Evolutionary conservation across 106 monocot genomes (phyloP).

Genomic region (Dioscorea alata): DNA sequence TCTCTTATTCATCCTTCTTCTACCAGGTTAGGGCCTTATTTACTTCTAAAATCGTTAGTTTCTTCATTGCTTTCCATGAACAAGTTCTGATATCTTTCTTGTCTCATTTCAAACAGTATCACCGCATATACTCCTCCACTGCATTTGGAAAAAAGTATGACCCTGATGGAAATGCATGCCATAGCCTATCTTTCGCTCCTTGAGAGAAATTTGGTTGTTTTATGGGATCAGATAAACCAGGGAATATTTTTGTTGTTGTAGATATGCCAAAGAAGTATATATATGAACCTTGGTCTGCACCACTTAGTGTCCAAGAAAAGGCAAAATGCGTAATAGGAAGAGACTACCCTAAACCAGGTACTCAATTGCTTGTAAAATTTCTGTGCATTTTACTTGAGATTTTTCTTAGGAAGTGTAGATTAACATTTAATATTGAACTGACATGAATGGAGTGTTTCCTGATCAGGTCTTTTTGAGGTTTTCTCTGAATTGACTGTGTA

Average conservation of each 20-base stretch:
- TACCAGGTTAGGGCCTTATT: slow-evolving; percentile 34
- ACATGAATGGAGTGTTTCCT: neutral
- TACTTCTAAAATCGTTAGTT: neutral
- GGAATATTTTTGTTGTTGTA: slow-evolving; percentile 12
- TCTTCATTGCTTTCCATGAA: no score
- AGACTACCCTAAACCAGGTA: slow-evolving; percentile 88
- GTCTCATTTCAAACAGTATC: slow-evolving; percentile 38
- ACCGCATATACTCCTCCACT: slow-evolving; percentile 79
- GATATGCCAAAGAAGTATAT: slow-evolving; percentile 90
- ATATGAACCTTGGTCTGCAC: slow-evolving; percentile 94
- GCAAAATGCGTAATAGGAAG: slow-evolving; percentile 81
- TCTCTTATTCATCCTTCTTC: slow-evolving; percentile 76
- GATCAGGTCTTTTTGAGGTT: no score
- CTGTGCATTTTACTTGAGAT: neutral
- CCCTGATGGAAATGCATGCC: slow-evolving; percentile 56
- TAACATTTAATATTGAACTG: neutral
- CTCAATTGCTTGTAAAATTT: neutral
- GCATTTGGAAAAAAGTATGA: slow-evolving; percentile 92
- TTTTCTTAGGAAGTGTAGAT: neutral
- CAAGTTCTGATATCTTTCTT: neutral
- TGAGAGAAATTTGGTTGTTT: neutral
- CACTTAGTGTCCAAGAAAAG: slow-evolving; percentile 58
- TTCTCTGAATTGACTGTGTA: neutral
- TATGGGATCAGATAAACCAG: neutral
- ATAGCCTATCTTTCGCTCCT: neutral